Percentiles rank a stretch among this genome's conserved stretches.
These are phyloP conservation scores for Gastrodia elata DNA, from an alignment of 106 monocot genomes.

Conservation along the genomic window DNA sequence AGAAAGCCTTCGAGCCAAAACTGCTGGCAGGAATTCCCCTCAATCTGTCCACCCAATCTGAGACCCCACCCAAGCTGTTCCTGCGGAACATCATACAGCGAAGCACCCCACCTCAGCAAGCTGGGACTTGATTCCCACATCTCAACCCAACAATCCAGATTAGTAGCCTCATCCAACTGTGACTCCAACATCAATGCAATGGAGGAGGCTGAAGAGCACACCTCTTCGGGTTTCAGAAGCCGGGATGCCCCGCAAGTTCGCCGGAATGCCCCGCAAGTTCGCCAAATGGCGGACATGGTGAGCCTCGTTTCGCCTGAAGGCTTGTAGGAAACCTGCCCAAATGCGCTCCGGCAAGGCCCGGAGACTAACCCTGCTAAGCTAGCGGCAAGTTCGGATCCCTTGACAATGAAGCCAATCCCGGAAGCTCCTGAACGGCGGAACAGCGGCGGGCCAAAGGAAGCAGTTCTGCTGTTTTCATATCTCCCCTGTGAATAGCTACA, in stretches of 20 bases:
- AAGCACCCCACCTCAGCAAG: conserved; percentile 41
- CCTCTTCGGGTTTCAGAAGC: not conserved
- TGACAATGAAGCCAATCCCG: conserved; percentile 48
- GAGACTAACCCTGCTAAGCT: conserved; percentile 51
- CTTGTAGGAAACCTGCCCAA: conserved; percentile 46
- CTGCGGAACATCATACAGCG: conserved; percentile 55
- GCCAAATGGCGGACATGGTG: conserved; percentile 43
- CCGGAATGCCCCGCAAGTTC: conserved; percentile 18
- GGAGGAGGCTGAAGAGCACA: conserved; percentile 22
- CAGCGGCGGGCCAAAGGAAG: conserved; percentile 32
- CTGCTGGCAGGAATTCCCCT: conserved; percentile 14
- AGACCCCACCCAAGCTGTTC: conserved; percentile 81
- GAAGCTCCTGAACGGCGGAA: conserved; percentile 38
- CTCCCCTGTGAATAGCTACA: conserved; percentile 25
- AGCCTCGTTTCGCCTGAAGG: conserved; percentile 46
- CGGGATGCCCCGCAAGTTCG: not conserved
- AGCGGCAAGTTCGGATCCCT: conserved; percentile 30
- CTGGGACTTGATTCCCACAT: conserved; percentile 27
- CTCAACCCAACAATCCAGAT: conserved; percentile 62
- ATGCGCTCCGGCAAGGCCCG: conserved; percentile 25
- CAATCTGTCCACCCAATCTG: conserved; percentile 30
- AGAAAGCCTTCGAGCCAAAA: conserved; percentile 73
- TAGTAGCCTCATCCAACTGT: conserved; percentile 42
- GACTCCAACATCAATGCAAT: conserved; percentile 60
- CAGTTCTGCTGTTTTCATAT: conserved; percentile 9